Evolutionary conservation across 2,329 filamentous ascomycete species (phyloP).

Genomic region (Coniella vitis): DNA sequence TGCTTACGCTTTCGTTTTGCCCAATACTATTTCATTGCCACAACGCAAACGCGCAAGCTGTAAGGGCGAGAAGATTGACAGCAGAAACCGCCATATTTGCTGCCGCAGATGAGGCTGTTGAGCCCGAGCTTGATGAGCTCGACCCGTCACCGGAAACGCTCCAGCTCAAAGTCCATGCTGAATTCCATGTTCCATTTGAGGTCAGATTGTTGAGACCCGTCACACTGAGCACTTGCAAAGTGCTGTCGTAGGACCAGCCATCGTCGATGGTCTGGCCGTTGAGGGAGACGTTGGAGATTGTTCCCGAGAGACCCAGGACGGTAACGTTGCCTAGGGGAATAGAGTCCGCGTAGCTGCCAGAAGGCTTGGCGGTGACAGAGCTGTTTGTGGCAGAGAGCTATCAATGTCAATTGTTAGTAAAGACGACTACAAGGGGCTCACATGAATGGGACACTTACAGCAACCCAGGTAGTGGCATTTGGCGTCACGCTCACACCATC

Average conservation of each 20-base stretch:
- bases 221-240: slow-evolving; percentile 42
- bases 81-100: no score
- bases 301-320: slow-evolving; percentile 46
- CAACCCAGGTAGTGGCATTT: slow-evolving; percentile 47
- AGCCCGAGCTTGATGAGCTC: neutral
- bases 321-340: slow-evolving; percentile 58
- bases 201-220: slow-evolving; percentile 43
- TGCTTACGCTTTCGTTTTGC: no score
- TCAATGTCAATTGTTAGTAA: slow-evolving; percentile 1
- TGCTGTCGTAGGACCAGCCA: slow-evolving; percentile 40
- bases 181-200: slow-evolving; percentile 47
- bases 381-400: slow-evolving; percentile 36
- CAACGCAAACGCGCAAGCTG: no score
- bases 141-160: neutral
- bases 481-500: slow-evolving; percentile 63
- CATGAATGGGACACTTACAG: slow-evolving; percentile 25
- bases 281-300: slow-evolving; percentile 40
- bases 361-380: slow-evolving; percentile 38
- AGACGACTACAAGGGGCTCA: neutral
- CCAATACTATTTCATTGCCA: no score
- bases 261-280: slow-evolving; percentile 39
- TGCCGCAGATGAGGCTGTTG: neutral
- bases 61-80: no score
- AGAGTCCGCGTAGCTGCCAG: slow-evolving; percentile 47
- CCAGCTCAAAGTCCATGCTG: slow-evolving; percentile 53